Conservation (phyloP, 352 stramenopile genomes). For the Pythium phragmitis region DNA sequence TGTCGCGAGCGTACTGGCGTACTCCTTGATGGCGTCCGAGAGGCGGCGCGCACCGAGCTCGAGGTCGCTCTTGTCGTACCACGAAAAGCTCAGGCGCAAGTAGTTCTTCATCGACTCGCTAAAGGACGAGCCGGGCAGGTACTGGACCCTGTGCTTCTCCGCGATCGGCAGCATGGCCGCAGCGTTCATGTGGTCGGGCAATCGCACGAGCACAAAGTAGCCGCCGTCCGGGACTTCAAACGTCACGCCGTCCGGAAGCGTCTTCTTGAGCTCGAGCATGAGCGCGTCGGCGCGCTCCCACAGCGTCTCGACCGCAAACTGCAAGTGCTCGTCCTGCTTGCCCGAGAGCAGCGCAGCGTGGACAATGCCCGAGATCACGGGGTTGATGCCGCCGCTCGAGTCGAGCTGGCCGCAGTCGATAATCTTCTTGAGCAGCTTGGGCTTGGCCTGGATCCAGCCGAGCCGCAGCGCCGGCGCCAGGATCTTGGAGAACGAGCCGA, state of each 20-base stretch:
- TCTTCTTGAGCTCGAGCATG: conserved; percentile 72
- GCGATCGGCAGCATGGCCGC: conserved; percentile 73
- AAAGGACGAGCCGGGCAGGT: conserved; percentile 80
- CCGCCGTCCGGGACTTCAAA: conserved; percentile 83
- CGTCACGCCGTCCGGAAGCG: conserved; percentile 50
- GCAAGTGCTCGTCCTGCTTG: conserved; percentile 74
- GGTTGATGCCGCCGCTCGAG: conserved; percentile 91
- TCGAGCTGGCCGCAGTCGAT: conserved; percentile 89
- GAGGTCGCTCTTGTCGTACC: conserved; percentile 82
- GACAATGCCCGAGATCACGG: conserved; percentile 90
- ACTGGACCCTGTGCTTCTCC: conserved; percentile 88
- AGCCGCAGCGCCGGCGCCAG: conserved; percentile 90
- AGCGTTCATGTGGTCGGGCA: conserved; percentile 76
- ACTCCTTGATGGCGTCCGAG: conserved; percentile 66
- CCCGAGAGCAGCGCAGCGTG: conserved; percentile 65
- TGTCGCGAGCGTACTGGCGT: conserved; percentile 38
- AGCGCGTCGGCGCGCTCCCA: conserved; percentile 74
- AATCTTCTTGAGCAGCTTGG: conserved; percentile 74
- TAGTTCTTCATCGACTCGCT: conserved; percentile 88
- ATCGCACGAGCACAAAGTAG: conserved; percentile 88
- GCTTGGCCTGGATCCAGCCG: conserved; percentile 83
- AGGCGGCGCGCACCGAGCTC: conserved; percentile 73
- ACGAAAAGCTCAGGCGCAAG: conserved; percentile 85
- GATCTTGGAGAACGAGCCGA: conserved; percentile 96
- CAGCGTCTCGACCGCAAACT: conserved; percentile 68